Evolutionary conservation across 805 yeast species (phyloP).

Genomic region (Zygoascus biomembranicola): DNA sequence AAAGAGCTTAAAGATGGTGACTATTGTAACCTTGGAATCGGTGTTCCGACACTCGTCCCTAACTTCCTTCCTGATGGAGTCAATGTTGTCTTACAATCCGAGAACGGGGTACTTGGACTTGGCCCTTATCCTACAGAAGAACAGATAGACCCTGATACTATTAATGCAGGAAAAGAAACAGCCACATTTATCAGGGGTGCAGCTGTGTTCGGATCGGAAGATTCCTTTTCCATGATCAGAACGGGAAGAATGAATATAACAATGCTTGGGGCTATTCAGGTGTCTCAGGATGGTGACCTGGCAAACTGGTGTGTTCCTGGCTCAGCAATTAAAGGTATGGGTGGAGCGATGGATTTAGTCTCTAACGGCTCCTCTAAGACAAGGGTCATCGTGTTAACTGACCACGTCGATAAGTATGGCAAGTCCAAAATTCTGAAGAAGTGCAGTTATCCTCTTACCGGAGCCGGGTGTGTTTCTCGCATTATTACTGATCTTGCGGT

Average conservation of each 20-base stretch:
- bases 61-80: constrained; percentile 31
- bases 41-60: constrained; percentile 45
- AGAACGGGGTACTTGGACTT: constrained; percentile 42
- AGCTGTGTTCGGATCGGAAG: constrained; percentile 41
- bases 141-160: constrained; percentile 39
- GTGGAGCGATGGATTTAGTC: constrained; percentile 48
- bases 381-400: constrained; percentile 40
- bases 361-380: constrained; percentile 38
- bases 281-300: constrained; percentile 39
- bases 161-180: constrained; percentile 47
- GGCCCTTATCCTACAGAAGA: constrained; percentile 37
- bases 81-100: constrained; percentile 39
- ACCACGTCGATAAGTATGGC: constrained; percentile 41
- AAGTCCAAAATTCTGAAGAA: constrained; percentile 37
- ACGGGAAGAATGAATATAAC: constrained; percentile 39
- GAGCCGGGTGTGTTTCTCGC: constrained; percentile 36
- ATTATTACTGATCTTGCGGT: constrained; percentile 40
- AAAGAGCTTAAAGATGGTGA: constrained; percentile 38
- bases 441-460: constrained; percentile 42
- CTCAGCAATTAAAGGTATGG: constrained; percentile 44
- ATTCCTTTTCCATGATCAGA: constrained; percentile 43
- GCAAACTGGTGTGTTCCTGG: constrained; percentile 50
- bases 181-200: constrained; percentile 40
- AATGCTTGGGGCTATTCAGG: constrained; percentile 43
- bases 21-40: constrained; percentile 41